Base-by-base conservation (phyloP, 129 eudicot genomes). In the Artemisia annua region DNA sequence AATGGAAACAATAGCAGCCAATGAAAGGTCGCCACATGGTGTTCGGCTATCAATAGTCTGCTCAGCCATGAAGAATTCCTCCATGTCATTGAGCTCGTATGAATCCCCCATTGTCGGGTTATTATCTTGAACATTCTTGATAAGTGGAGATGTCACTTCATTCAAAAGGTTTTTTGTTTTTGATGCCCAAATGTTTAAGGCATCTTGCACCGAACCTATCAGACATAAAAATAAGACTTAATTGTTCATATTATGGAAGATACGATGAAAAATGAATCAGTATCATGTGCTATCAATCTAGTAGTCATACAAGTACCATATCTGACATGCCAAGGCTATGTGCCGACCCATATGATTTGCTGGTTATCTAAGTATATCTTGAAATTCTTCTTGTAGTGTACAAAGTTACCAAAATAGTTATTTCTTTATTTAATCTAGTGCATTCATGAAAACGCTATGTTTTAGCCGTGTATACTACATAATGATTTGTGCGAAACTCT, bases 111-210 rank as follows among this genome's bases (percentile, higher is more conserved):
- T 71, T 28, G 82, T 71, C 50, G 81, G 88, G 48, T 70, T 86
- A 63, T 48, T 78, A 44, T 78, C 82, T 35, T 78, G 73, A 71
- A 16, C 78, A 56, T 78, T 71, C 79, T 90, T 94, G 35, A 85
- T 88, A 63, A 90, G 83, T 53, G 99, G 99, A 70, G 89, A 81
- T 70, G 97, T 65, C 80, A 94, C 93, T 70, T 84, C 97, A 80
- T 67, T 91, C 20, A 86, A 68, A 86, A 94, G 87, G 87, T 71
- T 84, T 55, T 86, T 89, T 55, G 99, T 94, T 85, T 83, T 94
- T 59, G 94, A 90, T 26, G 90, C 82, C 96, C 92, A 86, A 12
- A 80, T 76, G 81, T 80, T 87, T 63, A 90, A 78, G 7, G 92
- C 76, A 81, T 87, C 86, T 81, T 94, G 92, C 81, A 90, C 76